Base-by-base conservation (phyloP, 2,329 filamentous ascomycete species). In the Pezicula radicicola region DNA sequence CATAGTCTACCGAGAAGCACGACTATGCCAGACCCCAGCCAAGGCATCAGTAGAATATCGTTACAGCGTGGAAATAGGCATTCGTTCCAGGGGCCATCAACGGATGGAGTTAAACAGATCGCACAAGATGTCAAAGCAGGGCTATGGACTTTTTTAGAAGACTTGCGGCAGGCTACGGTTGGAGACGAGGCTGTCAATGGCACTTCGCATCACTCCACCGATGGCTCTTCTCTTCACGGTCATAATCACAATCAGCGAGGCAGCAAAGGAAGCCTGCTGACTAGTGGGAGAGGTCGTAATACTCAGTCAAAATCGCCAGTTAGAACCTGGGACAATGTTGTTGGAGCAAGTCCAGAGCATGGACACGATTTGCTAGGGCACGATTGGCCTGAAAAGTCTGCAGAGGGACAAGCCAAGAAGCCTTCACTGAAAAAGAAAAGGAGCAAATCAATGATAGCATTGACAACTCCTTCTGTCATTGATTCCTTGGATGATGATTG, bases 81-180 rank as follows among this genome's bases (percentile, higher is more conserved):
- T 48, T 68, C 66, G 7, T 68, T 66, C 45, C 64, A 68, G 43
- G 58, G 60, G n/a, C 60, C 64, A 16, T 51, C 67, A 18, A 63
- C 62, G 16, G 52, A 60, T 46, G 60, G 59, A 19, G 65, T 65
- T 9, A 68, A 67, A 50, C 59, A 66, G 33, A 60, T 68, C 36
- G 66, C 66, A 15, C 88, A 89, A 54, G 94, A 97, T 70, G 85
- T 99, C 69, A 90, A 87, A 67, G 84, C 94, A 48, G 93, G 94
- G 2, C 74, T 99, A 46, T 92, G 89, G 84, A 96, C 90, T 1
- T 99, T 99, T 70, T 84, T 96, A 54, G 94, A 97, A 68, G 94
- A 99, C 66, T 84, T 99, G 45, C 82, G 92, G 59, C 94, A 97
- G 70, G 95, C 93, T 13, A 96, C 94, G 0, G 91, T 99, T 6